Base-by-base conservation (phyloP, 2,329 filamentous ascomycete species). In the Ophiostoma ulmi region DNA sequence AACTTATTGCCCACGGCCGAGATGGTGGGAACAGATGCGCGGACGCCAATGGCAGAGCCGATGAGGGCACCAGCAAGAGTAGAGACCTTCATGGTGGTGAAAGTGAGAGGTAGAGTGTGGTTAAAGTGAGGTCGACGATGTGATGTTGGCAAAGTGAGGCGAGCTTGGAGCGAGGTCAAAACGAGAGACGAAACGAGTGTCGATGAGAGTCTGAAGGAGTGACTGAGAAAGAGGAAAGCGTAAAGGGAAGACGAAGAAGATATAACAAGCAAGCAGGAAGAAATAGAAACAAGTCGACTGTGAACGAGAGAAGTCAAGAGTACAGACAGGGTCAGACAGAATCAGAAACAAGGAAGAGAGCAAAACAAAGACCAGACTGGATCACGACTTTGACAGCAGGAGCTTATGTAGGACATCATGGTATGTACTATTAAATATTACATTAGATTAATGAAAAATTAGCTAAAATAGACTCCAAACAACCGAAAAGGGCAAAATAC, bases 1-100 rank as follows among this genome's bases (percentile, higher is more conserved):
- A 97, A 93, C 81, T 96, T 97, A 81, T 90, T 89, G 68, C 92
- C 92, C 70, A 90, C 86, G 26, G 82, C 80, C 69, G 83, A 81
- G 72, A 88, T 82, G 35, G 83, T 81, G 48, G 84, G 80, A 67
- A 87, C 74, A 17, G 48, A n/a, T 17, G 72, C 72, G 4, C 48
- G 41, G 11, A 64, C 70, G 13, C 65, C 44, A 2, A 63, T 36
- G 22, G 78, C 75, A 39, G 78, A 74, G 74, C 79, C 77, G 72
- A 78, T 75, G 14, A 83, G 74, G 70, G 77, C 78, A 41, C 79
- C 76, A 26, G 79, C 72, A 67, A 79, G 73, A 41, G 73, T 77
- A 68, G 78, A 77, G 74, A 78, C 75, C 72, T 76, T 82, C 83
- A 85, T 85, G 41, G 10, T 73, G 74, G 67, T 31, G 22, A 35